Conservation (phyloP, 2,329 filamentous ascomycete genomes). For the Microsporum canis region DNA sequence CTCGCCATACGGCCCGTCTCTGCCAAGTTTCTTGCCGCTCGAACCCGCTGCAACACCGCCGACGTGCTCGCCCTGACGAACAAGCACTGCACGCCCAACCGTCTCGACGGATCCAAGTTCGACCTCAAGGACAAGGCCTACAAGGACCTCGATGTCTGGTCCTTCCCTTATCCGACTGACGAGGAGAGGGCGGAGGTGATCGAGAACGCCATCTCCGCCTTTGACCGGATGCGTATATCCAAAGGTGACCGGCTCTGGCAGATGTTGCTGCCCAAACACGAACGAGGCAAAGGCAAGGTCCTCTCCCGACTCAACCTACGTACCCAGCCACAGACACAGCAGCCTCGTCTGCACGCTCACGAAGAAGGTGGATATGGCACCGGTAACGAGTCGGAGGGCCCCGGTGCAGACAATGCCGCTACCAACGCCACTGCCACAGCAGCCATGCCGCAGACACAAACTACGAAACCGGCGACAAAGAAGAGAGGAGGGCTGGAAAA, state of each 20-base stretch:
- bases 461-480: conserved; percentile 25
- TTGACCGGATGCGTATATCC: conserved; percentile 49
- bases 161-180: conserved; percentile 46
- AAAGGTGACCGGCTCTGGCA: conserved; percentile 54
- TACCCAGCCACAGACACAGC: conserved; percentile 31
- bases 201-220: conserved; percentile 51
- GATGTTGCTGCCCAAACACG: conserved; percentile 47
- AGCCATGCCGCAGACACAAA: conserved; percentile 13
- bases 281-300: conserved; percentile 51
- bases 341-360: conserved; percentile 27
- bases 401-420: conserved; percentile 4
- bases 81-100: conserved; percentile 44
- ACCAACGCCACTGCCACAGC: conserved; percentile 19
- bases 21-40: conserved; percentile 36
- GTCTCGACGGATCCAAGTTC: conserved; percentile 40
- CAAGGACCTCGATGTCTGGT: conserved; percentile 52
- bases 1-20: conserved; percentile 44
- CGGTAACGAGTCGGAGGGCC: conserved; percentile 28
- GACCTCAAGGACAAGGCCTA: conserved; percentile 48
- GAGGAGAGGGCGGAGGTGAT: conserved; percentile 50
- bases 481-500: conserved; percentile 32
- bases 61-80: conserved; percentile 39
- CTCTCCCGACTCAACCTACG: conserved; percentile 48
- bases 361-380: conserved; percentile 29
- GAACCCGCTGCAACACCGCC: conserved; percentile 38